Evolutionary conservation across 2,329 filamentous ascomycete genomes (phyloP).

Genomic region (Metarhizium album): DNA sequence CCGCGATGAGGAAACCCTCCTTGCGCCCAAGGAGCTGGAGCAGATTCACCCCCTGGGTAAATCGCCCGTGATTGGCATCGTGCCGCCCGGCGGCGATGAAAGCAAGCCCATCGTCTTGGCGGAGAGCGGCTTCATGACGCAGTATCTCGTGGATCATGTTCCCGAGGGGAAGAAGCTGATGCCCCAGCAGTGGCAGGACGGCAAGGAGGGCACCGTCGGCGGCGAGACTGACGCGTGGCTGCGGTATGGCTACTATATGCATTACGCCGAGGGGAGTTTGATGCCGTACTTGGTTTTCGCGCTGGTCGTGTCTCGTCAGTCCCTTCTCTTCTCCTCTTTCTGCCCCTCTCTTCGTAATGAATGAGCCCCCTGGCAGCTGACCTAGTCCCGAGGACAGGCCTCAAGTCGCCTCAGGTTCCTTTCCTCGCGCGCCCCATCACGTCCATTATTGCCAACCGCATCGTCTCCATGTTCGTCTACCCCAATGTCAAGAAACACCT

Average conservation of each 20-base stretch:
- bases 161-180: slow-evolving; percentile 33
- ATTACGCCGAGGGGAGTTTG: slow-evolving; percentile 76
- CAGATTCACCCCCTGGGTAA: slow-evolving; percentile 79
- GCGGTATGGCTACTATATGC: slow-evolving; percentile 59
- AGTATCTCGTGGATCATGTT: slow-evolving; percentile 67
- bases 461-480: slow-evolving; percentile 30
- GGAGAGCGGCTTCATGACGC: slow-evolving; percentile 70
- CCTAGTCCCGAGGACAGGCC: slow-evolving; percentile 17
- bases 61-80: slow-evolving; percentile 65
- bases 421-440: slow-evolving; percentile 45
- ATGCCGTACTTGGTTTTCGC: slow-evolving; percentile 60
- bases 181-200: slow-evolving; percentile 44
- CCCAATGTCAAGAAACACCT: slow-evolving; percentile 40
- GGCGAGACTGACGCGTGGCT: slow-evolving; percentile 52
- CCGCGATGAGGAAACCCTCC: slow-evolving; percentile 45
- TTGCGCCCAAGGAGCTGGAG: slow-evolving; percentile 69
- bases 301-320: slow-evolving; percentile 45
- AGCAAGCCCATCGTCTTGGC: slow-evolving; percentile 51
- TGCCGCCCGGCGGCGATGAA: slow-evolving; percentile 23
- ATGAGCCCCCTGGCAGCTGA: background rate
- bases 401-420: slow-evolving; percentile 36
- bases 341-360: background rate
- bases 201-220: slow-evolving; percentile 44
- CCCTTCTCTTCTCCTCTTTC: background rate
- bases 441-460: slow-evolving; percentile 28